Percentiles rank a stretch among this genome's conserved stretches.
phyloP scores from a whole-genome alignment of 176 grass and related monocot genomes.

The Aegilops speltoides region DNA sequence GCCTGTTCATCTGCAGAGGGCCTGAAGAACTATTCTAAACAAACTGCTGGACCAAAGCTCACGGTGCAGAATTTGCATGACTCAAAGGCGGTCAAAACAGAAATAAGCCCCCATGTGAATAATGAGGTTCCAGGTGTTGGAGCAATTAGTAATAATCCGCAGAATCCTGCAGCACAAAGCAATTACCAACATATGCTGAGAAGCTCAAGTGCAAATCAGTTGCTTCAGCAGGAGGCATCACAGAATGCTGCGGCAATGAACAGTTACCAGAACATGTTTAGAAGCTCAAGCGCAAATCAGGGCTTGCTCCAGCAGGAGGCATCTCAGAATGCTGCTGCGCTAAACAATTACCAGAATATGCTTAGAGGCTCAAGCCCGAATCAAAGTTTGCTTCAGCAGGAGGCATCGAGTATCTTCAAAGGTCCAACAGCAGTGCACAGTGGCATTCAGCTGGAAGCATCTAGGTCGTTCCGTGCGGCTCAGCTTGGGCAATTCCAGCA shows the following conservation, averaged over 20 bases:
- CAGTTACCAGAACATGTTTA: constrained; percentile 73
- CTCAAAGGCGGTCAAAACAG: constrained; percentile 42
- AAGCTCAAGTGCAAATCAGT: constrained; percentile 47
- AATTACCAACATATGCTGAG: constrained; percentile 74
- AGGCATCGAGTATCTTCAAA: constrained; percentile 48
- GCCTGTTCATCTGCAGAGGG: constrained; percentile 52
- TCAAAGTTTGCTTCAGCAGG: constrained; percentile 57
- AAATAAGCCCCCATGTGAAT: constrained; percentile 44
- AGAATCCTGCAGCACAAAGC: constrained; percentile 49
- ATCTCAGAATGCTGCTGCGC: constrained; percentile 37
- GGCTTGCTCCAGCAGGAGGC: constrained; percentile 60
- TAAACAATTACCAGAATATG: constrained; percentile 75
- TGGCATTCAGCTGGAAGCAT: constrained; percentile 43
- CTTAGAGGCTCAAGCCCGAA: constrained; percentile 58
- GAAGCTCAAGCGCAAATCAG: constrained; percentile 50
- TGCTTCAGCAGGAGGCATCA: constrained; percentile 58
- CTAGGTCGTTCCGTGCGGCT: constrained; percentile 39
- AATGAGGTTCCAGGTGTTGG: constrained; percentile 34
- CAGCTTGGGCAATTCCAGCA: constrained; percentile 61
- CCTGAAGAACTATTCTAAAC: constrained; percentile 70
- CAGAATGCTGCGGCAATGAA: constrained; percentile 43
- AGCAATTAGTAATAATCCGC: constrained; percentile 30
- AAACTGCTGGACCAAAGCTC: constrained; percentile 33
- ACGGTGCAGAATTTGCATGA: constrained; percentile 59
- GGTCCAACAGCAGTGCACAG: constrained; percentile 43